Percentiles rank a stretch among this genome's conserved stretches.
Conservation (phyloP, 2,329 filamentous ascomycete genomes). For the Dryadomyces quercivorus region DNA sequence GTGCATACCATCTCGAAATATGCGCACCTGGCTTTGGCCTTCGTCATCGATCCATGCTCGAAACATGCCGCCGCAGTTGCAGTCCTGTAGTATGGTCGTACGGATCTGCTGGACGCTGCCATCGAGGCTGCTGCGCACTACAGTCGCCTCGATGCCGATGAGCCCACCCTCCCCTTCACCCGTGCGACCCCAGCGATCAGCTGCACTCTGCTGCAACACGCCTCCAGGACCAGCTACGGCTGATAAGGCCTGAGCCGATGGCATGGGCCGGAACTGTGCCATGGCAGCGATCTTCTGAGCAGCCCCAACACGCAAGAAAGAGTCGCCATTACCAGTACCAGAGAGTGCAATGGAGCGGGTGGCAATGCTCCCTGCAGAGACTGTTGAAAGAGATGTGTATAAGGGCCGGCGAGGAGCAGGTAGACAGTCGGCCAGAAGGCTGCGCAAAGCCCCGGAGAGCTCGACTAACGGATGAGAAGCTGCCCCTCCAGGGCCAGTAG, state of each 20-base stretch:
- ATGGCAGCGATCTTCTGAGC: constrained; percentile 62
- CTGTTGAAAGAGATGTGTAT: constrained; percentile 21
- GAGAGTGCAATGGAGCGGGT: constrained; percentile 48
- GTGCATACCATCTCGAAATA: constrained; percentile 31
- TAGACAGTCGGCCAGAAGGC: constrained; percentile 47
- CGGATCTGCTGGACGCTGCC: constrained; percentile 28
- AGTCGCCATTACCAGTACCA: constrained; percentile 81
- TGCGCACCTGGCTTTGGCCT: constrained; percentile 42
- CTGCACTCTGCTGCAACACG: constrained; percentile 63
- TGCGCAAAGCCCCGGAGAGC: constrained; percentile 30
- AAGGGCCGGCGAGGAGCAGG: constrained; percentile 25
- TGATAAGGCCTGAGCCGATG: constrained; percentile 46
- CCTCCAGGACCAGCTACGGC: constrained; percentile 59
- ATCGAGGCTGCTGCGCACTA: constrained; percentile 31
- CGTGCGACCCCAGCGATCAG: constrained; percentile 56
- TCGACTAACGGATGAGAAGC: constrained; percentile 22
- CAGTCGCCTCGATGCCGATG: constrained; percentile 60
- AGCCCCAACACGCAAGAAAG: constrained; percentile 63
- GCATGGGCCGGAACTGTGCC: constrained; percentile 45
- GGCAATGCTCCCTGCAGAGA: constrained; percentile 11
- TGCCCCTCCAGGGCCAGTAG: constrained; percentile 10
- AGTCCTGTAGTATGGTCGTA: constrained; percentile 56
- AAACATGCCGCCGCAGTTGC: constrained; percentile 83
- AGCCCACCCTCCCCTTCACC: constrained; percentile 78
- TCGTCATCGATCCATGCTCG: constrained; percentile 60